These are phyloP conservation scores for Eucommia ulmoides DNA, from an alignment of 257 asterid genomes.

Conservation along the genomic window DNA sequence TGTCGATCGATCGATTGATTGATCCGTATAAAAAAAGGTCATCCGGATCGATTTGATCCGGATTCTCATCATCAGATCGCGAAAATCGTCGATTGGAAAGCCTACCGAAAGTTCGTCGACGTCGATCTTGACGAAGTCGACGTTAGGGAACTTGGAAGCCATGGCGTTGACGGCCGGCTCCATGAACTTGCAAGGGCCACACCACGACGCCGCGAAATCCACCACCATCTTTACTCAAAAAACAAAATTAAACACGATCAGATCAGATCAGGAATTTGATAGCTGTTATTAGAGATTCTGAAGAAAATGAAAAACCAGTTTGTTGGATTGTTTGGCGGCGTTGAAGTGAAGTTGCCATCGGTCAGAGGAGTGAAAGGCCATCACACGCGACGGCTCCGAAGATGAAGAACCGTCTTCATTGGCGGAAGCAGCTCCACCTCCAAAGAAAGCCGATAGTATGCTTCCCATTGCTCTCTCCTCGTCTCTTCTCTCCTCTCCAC, in stretches of 20 bases:
- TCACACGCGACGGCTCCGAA: slow-evolving; percentile 55
- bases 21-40: no score
- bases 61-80: no score
- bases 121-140: slow-evolving; percentile 74
- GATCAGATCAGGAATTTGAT: slow-evolving; percentile 4
- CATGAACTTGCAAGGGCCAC: slow-evolving; percentile 86
- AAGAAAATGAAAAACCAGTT: slow-evolving; percentile 34
- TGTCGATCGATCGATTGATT: neutral
- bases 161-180: slow-evolving; percentile 47
- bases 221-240: slow-evolving; percentile 50
- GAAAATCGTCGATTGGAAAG: neutral
- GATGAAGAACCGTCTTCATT: slow-evolving; percentile 19
- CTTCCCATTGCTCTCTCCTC: slow-evolving; percentile 28
- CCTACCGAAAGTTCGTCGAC: slow-evolving; percentile 74
- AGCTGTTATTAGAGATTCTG: neutral
- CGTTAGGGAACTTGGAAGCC: slow-evolving; percentile 52
- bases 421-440: slow-evolving; percentile 23
- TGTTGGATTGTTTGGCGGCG: slow-evolving; percentile 49
- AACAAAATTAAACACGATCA: slow-evolving; percentile 5
- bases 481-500: neutral
- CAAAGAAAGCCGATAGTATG: slow-evolving; percentile 14
- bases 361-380: slow-evolving; percentile 49
- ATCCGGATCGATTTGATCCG: no score
- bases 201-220: slow-evolving; percentile 84
- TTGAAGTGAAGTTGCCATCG: slow-evolving; percentile 76